Conservation (phyloP, 140 eudicot species). For the Oenanthe javanica region DNA sequence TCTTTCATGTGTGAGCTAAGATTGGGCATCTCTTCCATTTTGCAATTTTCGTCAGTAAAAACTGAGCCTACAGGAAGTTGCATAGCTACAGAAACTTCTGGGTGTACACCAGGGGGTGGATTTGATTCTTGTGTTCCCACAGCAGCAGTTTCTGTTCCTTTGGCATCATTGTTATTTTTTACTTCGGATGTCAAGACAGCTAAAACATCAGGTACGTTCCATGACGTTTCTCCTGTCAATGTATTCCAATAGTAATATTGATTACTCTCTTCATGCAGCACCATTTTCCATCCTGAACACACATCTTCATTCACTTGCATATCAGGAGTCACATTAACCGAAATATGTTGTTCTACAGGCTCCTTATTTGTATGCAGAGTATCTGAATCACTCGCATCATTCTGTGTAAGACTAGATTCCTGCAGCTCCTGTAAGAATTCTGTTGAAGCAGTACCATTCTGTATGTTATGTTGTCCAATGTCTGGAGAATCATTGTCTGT, state of each 20-base stretch:
- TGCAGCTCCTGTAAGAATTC: slow-evolving; percentile 21
- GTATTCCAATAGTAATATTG: slow-evolving; percentile 86
- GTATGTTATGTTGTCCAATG: slow-evolving; percentile 24
- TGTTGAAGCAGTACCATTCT: slow-evolving; percentile 21
- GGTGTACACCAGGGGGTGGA: slow-evolving; percentile 8
- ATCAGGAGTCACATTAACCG: slow-evolving; percentile 32
- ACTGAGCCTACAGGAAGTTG: slow-evolving; percentile 16
- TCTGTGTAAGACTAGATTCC: slow-evolving; percentile 18
- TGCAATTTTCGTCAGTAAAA: slow-evolving; percentile 2
- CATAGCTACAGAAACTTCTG: slow-evolving; percentile 11
- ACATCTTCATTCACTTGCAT: slow-evolving; percentile 29
- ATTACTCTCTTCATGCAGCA: slow-evolving; percentile 87
- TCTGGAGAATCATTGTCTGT: slow-evolving; percentile 15
- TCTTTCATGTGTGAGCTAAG: slow-evolving; percentile 13
- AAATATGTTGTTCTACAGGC: slow-evolving; percentile 2
- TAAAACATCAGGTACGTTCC: slow-evolving; percentile 71
- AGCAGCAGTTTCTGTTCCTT: slow-evolving; percentile 20
- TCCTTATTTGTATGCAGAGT: too few relatives aligned
- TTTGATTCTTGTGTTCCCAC: slow-evolving; percentile 19
- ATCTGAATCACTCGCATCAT: too few relatives aligned
- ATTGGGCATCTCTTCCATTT: slow-evolving; percentile 14
- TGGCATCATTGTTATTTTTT: slow-evolving; percentile 23
- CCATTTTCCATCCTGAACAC: slow-evolving; percentile 83
- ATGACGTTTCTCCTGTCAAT: slow-evolving; percentile 84
- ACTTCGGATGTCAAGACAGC: slow-evolving; percentile 26